phyloP scores from a whole-genome alignment of 1,284 basidiomycete species.

The Cerioporus squamosus region DNA sequence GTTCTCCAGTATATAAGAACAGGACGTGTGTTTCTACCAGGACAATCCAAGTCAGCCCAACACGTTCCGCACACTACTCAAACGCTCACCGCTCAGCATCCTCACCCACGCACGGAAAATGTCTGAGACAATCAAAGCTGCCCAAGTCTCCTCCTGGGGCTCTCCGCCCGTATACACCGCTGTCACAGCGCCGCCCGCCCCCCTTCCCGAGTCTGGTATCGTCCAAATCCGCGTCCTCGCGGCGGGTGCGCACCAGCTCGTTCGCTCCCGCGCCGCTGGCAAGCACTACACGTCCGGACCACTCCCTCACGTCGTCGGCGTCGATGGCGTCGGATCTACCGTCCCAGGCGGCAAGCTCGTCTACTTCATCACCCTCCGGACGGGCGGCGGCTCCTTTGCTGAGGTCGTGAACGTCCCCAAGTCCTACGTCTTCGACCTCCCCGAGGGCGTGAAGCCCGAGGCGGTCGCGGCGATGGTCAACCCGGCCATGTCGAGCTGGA shows the following conservation, averaged over 20 bases:
- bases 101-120: too few relatives aligned
- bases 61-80: too few relatives aligned
- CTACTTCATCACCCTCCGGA: background rate
- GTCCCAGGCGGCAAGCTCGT: background rate
- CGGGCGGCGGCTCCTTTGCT: background rate
- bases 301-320: background rate
- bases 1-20: too few relatives aligned
- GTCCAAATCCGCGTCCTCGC: constrained; percentile 3
- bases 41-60: too few relatives aligned
- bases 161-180: background rate
- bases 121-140: background rate
- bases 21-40: too few relatives aligned
- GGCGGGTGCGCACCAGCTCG: constrained; percentile 1
- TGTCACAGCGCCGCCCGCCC: background rate
- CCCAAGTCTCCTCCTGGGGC: background rate
- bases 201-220: background rate
- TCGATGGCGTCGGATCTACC: background rate
- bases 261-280: constrained; percentile 1
- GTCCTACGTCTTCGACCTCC: background rate
- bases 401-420: background rate
- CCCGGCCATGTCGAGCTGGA: constrained; percentile 1
- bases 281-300: constrained; percentile 2
- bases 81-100: too few relatives aligned
- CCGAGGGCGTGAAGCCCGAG: background rate
- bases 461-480: background rate